Base-by-base conservation (phyloP, 1,284 basidiomycete genomes). In the Rhodotorula mucilaginosa region DNA sequence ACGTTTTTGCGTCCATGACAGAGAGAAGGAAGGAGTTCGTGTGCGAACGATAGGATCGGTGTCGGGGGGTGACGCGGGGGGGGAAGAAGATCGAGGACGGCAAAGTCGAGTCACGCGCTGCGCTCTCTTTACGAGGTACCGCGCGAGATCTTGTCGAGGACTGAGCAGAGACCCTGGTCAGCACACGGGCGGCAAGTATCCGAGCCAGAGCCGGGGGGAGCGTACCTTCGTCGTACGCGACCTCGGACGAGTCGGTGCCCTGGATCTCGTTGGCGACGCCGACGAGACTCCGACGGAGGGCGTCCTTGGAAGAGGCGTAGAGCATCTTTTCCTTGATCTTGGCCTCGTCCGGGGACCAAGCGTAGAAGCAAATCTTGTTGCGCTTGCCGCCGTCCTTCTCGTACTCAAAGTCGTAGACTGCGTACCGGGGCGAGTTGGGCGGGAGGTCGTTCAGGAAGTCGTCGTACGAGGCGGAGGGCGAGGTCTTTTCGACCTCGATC, bases 291-390 rank as follows among this genome's bases (percentile, higher is more conserved):
- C 86, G 87, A 80, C 88, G 88, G 70, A 99, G 83, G 18, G 90
- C 91, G 58, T 95, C 92, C 83, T 90, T 92, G 75, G 96, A 98
- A 34, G 93, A 90, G 57, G 96, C 91, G 82, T 88, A 92, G 78
- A 97, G 80, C 95, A 99, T 98, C 90, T 97, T 98, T 80, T 87
- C 84, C 84, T 90, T 95, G 83, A 97, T 86, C 84, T 88, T 91
- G 65, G 93, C 88, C 57, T 84, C 84, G 80, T 97, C 94, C 73
- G 96, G 96, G 34, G 89, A 87, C 87, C 96, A 99, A 70, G 88
- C 87, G 82, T 88, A 81, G 81, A 98, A 97, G 79, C 85, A 84
- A 77, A 98, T 86, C 86, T 97, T 98, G 87, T 91, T 96, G 82
- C 95, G 87, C 83, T 87, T 89, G 71, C 91, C 91, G 74, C 84